Conservation (phyloP, 2,329 filamentous ascomycete species). For the Aspergillus sp. region DNA sequence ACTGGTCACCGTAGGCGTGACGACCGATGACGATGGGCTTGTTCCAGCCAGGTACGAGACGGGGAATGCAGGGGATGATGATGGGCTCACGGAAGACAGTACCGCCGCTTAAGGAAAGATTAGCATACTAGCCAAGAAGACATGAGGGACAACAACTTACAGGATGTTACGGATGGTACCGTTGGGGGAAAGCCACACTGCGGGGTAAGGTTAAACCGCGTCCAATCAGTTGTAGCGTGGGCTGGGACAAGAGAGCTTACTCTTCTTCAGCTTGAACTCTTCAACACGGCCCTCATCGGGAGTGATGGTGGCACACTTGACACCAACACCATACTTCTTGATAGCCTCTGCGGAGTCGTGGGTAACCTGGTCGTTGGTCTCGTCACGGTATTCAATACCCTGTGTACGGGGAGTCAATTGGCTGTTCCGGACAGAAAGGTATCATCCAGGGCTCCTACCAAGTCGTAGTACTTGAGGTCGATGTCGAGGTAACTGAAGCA, state of each 20-base stretch:
- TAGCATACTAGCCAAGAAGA: no score
- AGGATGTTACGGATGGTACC: conserved; percentile 67
- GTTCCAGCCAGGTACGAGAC: conserved; percentile 94
- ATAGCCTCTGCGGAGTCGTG: conserved; percentile 92
- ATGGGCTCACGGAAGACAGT: conserved; percentile 99
- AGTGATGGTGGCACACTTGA: conserved; percentile 99
- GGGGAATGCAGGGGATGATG: conserved; percentile 85
- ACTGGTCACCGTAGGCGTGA: conserved; percentile 97
- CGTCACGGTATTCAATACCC: conserved; percentile 85
- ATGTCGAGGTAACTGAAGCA: conserved; percentile 68
- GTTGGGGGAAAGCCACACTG: conserved; percentile 92
- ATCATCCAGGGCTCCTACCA: conserved; percentile 31
- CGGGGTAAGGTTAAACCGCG: no score
- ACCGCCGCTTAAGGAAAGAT: conserved; percentile 51
- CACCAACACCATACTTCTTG: conserved; percentile 96
- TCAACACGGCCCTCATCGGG: conserved; percentile 93
- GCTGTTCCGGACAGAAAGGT: background rate
- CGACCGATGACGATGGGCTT: conserved; percentile 98
- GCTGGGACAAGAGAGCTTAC: background rate
- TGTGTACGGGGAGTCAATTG: conserved; percentile 19
- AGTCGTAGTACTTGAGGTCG: conserved; percentile 96
- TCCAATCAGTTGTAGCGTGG: no score
- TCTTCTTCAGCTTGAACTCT: conserved; percentile 98
- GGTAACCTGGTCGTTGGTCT: conserved; percentile 95
- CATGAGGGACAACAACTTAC: conserved; percentile 25